A percentile compares a stretch with the other conserved stretches of the same genome.
phyloP scores from a whole-genome alignment of 768 basidiomycete species.

The Psilocybe azurescens region DNA sequence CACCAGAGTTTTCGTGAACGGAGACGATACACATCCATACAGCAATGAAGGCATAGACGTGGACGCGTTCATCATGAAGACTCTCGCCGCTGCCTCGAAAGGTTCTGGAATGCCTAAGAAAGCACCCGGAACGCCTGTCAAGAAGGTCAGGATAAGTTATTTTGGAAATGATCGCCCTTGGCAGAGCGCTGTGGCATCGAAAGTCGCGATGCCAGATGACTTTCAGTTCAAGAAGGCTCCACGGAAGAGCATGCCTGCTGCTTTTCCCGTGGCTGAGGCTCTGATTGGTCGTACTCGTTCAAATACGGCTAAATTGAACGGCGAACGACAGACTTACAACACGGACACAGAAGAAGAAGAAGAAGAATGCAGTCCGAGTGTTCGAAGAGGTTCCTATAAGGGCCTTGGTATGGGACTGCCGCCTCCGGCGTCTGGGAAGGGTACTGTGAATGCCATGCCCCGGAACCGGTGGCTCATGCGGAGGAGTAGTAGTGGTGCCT shows the following conservation, averaged over 20 bases:
- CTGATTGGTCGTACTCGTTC: constrained; percentile 1
- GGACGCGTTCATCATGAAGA: constrained; percentile 75
- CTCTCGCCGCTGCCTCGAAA: constrained; percentile 64
- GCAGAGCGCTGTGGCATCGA: constrained; percentile 80
- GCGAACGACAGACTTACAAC: constrained; percentile 37
- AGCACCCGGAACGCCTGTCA: constrained; percentile 84
- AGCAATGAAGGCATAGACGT: constrained; percentile 44
- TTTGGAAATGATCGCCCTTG: constrained; percentile 68
- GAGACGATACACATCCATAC: constrained; percentile 40
- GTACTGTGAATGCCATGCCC: constrained; percentile 36
- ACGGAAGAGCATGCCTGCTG: constrained; percentile 79
- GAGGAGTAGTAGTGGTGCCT: constrained; percentile 81
- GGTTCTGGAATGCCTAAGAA: constrained; percentile 56
- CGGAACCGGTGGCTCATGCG: constrained; percentile 71
- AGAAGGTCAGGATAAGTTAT: constrained; percentile 66
- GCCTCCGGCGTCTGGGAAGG: constrained; percentile 22
- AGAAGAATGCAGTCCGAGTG: constrained; percentile 70
- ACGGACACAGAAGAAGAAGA: constrained; percentile 73
- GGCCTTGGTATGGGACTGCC: constrained; percentile 65
- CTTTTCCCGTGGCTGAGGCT: constrained; percentile 50
- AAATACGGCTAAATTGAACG: constrained; percentile 31
- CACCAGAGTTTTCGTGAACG: constrained; percentile 43
- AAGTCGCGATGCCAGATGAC: constrained; percentile 59
- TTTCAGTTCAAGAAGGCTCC: constrained; percentile 54
- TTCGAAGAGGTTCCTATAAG: constrained; percentile 55